These are phyloP conservation scores for Phytophthora cactorum DNA, from an alignment of 352 stramenopile genomes.

Conservation along the genomic window DNA sequence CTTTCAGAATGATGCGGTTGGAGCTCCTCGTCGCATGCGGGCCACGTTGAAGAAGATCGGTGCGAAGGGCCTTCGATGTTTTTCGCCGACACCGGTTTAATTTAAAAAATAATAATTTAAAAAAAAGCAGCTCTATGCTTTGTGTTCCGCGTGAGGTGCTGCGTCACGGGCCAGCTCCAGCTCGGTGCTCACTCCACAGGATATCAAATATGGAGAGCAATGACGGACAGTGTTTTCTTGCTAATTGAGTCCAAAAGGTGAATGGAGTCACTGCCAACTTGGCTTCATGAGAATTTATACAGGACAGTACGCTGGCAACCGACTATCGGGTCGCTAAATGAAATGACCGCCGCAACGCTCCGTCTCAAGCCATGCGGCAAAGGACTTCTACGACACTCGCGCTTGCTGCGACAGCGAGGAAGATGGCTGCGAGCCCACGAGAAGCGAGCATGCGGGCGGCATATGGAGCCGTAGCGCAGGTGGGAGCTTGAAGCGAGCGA, in stretches of 20 bases:
- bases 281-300: too few species aligned
- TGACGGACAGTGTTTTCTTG: too few species aligned
- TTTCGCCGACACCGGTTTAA: constrained; percentile 5
- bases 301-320: too few species aligned
- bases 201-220: too few species aligned
- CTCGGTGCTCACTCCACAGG: too few species aligned
- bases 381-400: background rate
- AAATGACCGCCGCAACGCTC: background rate
- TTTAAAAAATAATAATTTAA: too few species aligned
- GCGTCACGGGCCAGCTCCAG: too few species aligned
- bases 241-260: too few species aligned
- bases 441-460: background rate
- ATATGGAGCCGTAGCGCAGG: background rate
- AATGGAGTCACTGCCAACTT: too few species aligned
- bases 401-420: constrained; percentile 9
- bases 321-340: too few species aligned
- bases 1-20: constrained; percentile 20
- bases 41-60: constrained; percentile 22
- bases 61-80: constrained; percentile 18
- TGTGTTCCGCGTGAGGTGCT: too few species aligned
- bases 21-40: constrained; percentile 28
- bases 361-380: background rate
- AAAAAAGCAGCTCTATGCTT: too few species aligned
- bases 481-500: background rate
- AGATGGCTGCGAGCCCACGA: constrained; percentile 4